Conservation (phyloP, 2,329 filamentous ascomycete species). For the Parasarocladium wereldwijsianum region DNA sequence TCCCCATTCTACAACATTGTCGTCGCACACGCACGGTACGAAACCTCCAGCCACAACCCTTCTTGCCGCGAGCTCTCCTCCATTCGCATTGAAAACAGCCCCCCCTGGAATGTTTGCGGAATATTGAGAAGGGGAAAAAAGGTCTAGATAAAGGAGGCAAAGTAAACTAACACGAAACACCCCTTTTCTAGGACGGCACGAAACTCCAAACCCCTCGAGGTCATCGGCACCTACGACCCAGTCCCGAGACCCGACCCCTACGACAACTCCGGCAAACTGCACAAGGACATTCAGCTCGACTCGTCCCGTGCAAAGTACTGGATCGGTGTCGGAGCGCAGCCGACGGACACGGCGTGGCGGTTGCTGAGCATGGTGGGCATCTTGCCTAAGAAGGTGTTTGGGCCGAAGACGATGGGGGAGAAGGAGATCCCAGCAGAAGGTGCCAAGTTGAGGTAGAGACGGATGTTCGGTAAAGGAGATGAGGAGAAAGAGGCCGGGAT, state of each 20-base stretch:
- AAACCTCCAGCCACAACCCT: no score
- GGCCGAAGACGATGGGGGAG: slow-evolving; percentile 12
- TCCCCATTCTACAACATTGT: slow-evolving; percentile 97
- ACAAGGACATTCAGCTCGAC: slow-evolving; percentile 89
- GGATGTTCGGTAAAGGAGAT: no score
- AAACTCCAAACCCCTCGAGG: slow-evolving; percentile 81
- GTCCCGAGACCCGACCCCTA: slow-evolving; percentile 47
- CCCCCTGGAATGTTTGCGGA: no score
- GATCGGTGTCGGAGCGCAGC: slow-evolving; percentile 93
- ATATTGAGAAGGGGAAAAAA: no score
- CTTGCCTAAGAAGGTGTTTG: slow-evolving; percentile 22
- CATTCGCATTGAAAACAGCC: no score
- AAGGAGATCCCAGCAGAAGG: slow-evolving; percentile 8
- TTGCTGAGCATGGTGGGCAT: slow-evolving; percentile 61
- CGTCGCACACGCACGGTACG: slow-evolving; percentile 78
- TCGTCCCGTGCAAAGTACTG: slow-evolving; percentile 74
- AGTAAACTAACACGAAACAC: neutral
- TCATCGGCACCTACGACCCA: slow-evolving; percentile 67
- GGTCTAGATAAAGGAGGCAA: no score
- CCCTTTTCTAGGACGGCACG: slow-evolving; percentile 59
- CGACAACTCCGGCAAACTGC: slow-evolving; percentile 49
- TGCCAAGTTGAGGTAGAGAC: neutral
- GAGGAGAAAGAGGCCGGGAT: slow-evolving; percentile 15
- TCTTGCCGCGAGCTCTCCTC: no score
- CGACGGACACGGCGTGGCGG: slow-evolving; percentile 78